Percentiles rank a stretch among this genome's conserved stretches.
Evolutionary conservation across 208 protist species (phyloP).

Genomic region (Spongospora subterranea): DNA sequence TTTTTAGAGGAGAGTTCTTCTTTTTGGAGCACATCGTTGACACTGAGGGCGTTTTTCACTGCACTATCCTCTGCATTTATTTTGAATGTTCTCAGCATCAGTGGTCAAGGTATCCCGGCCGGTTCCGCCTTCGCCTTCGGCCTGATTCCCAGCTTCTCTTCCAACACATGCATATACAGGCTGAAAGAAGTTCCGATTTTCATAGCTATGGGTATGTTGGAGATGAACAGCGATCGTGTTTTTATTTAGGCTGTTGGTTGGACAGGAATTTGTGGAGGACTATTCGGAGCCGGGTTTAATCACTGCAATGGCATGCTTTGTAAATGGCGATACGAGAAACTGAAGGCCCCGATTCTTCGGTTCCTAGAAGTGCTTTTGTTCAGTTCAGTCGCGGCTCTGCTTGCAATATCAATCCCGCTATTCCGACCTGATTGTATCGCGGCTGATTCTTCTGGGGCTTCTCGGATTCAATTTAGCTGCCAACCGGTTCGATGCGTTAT

Average conservation of each 20-base stretch:
- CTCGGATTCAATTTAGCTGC: not conserved
- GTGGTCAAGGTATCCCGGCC: not conserved
- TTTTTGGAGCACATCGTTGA: constrained; percentile 22
- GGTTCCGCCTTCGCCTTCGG: constrained; percentile 28
- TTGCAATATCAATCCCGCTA: constrained; percentile 7
- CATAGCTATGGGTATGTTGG: not conserved
- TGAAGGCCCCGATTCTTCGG: not conserved
- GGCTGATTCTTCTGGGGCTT: not conserved
- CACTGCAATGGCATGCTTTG: not conserved
- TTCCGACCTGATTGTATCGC: not conserved
- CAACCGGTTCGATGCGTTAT: not conserved
- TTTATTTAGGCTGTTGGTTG: not conserved
- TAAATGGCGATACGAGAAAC: not conserved
- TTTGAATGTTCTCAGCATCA: not conserved
- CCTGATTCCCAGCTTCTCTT: not conserved
- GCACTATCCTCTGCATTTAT: constrained; percentile 23
- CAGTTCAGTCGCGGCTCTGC: not conserved
- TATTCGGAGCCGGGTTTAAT: constrained; percentile 24
- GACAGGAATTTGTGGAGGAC: constrained; percentile 11
- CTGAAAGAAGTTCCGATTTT: constrained; percentile 1
- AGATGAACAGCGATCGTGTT: not conserved
- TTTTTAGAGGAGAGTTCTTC: constrained; percentile 20
- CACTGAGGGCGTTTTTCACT: not conserved
- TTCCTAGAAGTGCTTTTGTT: not conserved
- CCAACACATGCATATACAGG: not conserved